phyloP scores from a whole-genome alignment of 805 yeast species.

The Candida peoriensis region DNA sequence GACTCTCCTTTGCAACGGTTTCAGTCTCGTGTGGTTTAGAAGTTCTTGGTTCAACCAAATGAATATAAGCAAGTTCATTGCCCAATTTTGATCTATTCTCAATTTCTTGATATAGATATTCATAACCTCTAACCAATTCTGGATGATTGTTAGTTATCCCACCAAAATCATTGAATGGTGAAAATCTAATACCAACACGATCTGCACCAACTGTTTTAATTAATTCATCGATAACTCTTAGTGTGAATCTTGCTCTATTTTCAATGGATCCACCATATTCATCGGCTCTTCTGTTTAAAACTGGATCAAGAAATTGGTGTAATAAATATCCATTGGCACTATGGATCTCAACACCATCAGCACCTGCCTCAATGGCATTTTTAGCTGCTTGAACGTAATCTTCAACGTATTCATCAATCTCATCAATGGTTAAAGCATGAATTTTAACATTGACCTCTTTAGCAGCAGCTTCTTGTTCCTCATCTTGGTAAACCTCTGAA shows the following conservation, averaged over 20 bases:
- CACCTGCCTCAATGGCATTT: conserved; percentile 28
- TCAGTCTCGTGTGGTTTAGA: not conserved
- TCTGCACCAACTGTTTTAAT: too few relatives aligned
- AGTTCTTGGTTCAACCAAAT: conserved; percentile 40
- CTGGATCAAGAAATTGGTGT: conserved; percentile 47
- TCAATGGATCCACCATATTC: conserved; percentile 50
- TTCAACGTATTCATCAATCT: conserved; percentile 33
- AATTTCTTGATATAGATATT: conserved; percentile 37
- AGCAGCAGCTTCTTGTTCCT: conserved; percentile 21
- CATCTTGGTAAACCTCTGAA: conserved; percentile 27
- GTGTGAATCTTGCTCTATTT: conserved; percentile 39
- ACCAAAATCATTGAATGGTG: conserved; percentile 32
- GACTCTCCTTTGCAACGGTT: not conserved
- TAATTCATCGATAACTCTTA: conserved; percentile 30
- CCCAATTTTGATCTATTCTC: conserved; percentile 33
- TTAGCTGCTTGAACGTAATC: conserved; percentile 41
- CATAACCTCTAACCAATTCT: conserved; percentile 31
- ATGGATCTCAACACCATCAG: conserved; percentile 63
- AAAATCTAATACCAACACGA: conserved; percentile 26
- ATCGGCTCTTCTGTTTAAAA: conserved; percentile 41
- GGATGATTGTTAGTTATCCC: conserved; percentile 26
- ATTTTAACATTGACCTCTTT: conserved; percentile 28
- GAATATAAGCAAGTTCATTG: conserved; percentile 36
- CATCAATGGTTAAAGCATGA: conserved; percentile 16
- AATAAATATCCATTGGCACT: conserved; percentile 61